These are phyloP conservation scores for Xylaria sp. DNA, from an alignment of 2,329 filamentous ascomycete genomes.

Conservation along the genomic window DNA sequence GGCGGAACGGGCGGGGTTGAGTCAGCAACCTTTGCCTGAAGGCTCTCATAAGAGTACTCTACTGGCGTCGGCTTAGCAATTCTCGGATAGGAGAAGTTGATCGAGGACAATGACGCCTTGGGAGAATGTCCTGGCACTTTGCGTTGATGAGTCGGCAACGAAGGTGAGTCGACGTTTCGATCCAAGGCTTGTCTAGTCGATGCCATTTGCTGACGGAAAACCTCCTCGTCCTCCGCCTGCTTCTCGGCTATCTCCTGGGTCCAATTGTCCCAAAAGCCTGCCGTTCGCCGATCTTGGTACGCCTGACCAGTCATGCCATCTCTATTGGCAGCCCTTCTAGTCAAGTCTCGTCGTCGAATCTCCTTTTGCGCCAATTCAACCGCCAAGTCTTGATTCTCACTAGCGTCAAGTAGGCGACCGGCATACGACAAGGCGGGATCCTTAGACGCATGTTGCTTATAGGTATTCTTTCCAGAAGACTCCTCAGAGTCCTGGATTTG, in stretches of 20 bases:
- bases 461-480: constrained; percentile 30
- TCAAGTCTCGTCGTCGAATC: constrained; percentile 60
- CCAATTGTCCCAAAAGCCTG: constrained; percentile 42
- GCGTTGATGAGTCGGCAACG: constrained; percentile 22
- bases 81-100: constrained; percentile 51
- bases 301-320: constrained; percentile 53
- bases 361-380: constrained; percentile 71
- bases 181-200: constrained; percentile 45
- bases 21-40: constrained; percentile 17
- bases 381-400: constrained; percentile 68
- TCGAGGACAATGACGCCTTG: constrained; percentile 9
- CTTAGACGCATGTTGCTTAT: constrained; percentile 45
- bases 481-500: constrained; percentile 13
- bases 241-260: constrained; percentile 30
- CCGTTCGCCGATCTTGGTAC: constrained; percentile 48
- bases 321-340: constrained; percentile 51
- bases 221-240: constrained; percentile 37
- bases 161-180: constrained; percentile 18
- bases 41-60: constrained; percentile 35
- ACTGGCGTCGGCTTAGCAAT: constrained; percentile 49
- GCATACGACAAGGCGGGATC: constrained; percentile 55
- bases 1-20: constrained; percentile 35
- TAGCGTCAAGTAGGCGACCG: constrained; percentile 60
- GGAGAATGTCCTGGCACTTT: neutral
- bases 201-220: constrained; percentile 49